phyloP scores from a whole-genome alignment of 331 rosid species.

The Rhamnella rubrinervis region DNA sequence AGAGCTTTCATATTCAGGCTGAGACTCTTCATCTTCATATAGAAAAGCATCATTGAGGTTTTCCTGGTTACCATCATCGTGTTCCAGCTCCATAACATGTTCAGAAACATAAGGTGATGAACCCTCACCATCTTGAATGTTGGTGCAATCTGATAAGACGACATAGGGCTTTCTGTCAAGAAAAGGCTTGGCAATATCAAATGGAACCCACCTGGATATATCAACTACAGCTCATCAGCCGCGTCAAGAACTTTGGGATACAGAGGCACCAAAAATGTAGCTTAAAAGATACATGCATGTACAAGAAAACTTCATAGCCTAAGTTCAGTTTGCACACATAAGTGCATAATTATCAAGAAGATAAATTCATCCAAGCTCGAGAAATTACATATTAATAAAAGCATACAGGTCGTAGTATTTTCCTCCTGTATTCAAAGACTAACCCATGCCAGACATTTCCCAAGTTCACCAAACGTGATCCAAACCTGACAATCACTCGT shows the following conservation, averaged over 20 bases:
- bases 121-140: constrained; percentile 52
- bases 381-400: no score
- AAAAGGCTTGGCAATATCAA: constrained; percentile 63
- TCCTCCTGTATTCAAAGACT: no score
- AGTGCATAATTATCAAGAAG: neutral
- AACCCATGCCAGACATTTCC: neutral
- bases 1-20: constrained; percentile 49
- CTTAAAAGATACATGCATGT: neutral
- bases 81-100: constrained; percentile 38
- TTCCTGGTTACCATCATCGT: constrained; percentile 41
- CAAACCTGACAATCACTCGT: no score
- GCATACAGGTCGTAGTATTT: no score
- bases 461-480: neutral
- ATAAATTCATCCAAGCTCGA: no score
- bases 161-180: constrained; percentile 70
- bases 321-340: neutral
- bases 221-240: constrained; percentile 39
- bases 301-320: neutral
- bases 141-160: constrained; percentile 67
- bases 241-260: neutral
- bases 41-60: constrained; percentile 56
- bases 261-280: neutral
- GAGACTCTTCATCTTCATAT: constrained; percentile 57
- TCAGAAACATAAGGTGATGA: constrained; percentile 39
- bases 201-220: constrained; percentile 76